phyloP scores from a whole-genome alignment of 1,284 basidiomycete species.

The Inonotus hispidus region DNA sequence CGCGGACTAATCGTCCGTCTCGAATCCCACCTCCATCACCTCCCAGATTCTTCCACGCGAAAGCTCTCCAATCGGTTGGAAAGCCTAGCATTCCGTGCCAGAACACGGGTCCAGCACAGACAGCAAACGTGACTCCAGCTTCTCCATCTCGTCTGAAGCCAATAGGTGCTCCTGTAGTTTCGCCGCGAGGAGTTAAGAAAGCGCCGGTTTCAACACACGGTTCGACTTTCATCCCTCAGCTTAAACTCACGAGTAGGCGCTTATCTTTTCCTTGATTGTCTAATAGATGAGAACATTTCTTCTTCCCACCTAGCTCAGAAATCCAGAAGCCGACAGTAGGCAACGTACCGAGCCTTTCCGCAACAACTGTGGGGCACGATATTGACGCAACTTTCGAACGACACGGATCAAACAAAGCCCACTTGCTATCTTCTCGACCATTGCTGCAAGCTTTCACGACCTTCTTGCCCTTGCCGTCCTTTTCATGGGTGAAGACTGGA shows the following conservation, averaged over 20 bases:
- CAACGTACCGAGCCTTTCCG: constrained; percentile 17
- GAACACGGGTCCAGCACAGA: constrained; percentile 7
- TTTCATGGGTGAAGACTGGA: neutral
- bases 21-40: constrained; percentile 17
- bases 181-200: neutral
- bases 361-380: constrained; percentile 45
- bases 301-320: constrained; percentile 23
- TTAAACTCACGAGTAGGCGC: constrained; percentile 13
- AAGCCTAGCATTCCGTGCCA: constrained; percentile 9
- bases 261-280: constrained; percentile 4
- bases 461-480: constrained; percentile 41
- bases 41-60: constrained; percentile 11
- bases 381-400: neutral
- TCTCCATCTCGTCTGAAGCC: neutral
- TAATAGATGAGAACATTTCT: constrained; percentile 14
- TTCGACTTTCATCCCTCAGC: constrained; percentile 46
- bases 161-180: neutral
- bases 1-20: neutral
- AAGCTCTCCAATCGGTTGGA: neutral
- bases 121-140: neutral
- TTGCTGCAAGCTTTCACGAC: constrained; percentile 45
- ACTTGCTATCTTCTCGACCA: constrained; percentile 41
- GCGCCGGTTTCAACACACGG: constrained; percentile 32
- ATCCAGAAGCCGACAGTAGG: constrained; percentile 28
- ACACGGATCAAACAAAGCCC: neutral